Base-by-base conservation (phyloP, 768 basidiomycete species). In the Lepiota venenata region DNA sequence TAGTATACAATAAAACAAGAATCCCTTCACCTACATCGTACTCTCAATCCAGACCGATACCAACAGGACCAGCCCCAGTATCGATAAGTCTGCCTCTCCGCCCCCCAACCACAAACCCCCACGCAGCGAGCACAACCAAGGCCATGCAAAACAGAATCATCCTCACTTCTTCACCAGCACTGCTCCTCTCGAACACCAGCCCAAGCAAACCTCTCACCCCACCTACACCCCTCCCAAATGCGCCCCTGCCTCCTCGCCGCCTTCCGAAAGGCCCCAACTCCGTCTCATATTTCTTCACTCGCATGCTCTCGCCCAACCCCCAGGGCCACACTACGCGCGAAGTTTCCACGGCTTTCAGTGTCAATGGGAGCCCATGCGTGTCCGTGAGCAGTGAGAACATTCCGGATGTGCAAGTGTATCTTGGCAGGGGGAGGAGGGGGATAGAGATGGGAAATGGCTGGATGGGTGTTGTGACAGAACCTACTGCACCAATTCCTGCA, bases 131-230 rank as follows among this genome's bases (percentile, higher is more conserved):
- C 46, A 70, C 63, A 15, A 81, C 70, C 53, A 85, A 60, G 57
- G 79, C 62, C 43, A 71, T 63, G 59, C 79, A 83, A 60, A 83
- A 81, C 44, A 79, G 20, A 36, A 84, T 73, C 75, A 85, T 72
- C 57, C 84, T 73, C 65, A 80, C 75, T 66, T 89, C 87, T 63
- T 88, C 84, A 5, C 87, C 87, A 20, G 87, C 87, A 1, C 77
- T 66, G 16, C 81, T 82, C 56, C 66, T 73, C 66, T 88, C 87
- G 27, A 80, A 60, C 27, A 86, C 51, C 55, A 88, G 63, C 37
- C 72, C 69, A 32, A 72, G 6, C 41, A 80, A 58, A 9, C 76
- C 75, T 38, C 68, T 67, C 56, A 71, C 52, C n/a, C 75, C 76
- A 62, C 66, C 49, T 15, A 80, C 57, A 7, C 76, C 75, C 42